These are phyloP conservation scores for Balamuthia mandrillaris DNA, from an alignment of 208 protist genomes.

Conservation along the genomic window DNA sequence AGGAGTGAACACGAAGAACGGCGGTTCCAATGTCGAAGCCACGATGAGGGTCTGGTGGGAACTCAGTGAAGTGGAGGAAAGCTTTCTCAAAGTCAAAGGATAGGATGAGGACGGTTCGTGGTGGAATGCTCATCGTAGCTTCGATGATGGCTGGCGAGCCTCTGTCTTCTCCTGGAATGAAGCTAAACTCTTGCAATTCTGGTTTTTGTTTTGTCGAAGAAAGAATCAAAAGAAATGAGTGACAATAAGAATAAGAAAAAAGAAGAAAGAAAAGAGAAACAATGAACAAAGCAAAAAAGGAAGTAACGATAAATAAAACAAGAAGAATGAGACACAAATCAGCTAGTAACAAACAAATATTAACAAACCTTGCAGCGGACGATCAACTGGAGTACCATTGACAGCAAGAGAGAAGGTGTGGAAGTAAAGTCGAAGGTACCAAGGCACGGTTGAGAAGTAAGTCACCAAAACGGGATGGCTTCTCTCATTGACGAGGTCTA, in stretches of 20 bases:
- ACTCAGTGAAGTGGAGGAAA: slow-evolving; percentile 30
- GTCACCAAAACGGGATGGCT: too few species aligned
- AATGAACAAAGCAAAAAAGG: too few species aligned
- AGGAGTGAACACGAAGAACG: slow-evolving; percentile 6
- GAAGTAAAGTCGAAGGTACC: neutral
- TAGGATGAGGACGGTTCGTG: neutral
- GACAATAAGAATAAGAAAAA: neutral
- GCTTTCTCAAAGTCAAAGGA: slow-evolving; percentile 26
- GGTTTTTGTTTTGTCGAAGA: too few species aligned
- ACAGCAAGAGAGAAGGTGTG: slow-evolving; percentile 17
- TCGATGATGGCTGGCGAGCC: slow-evolving; percentile 7
- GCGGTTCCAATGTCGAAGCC: slow-evolving; percentile 27
- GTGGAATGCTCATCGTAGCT: neutral
- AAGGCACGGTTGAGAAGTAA: too few species aligned
- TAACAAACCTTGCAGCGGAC: too few species aligned
- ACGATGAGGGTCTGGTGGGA: slow-evolving; percentile 10
- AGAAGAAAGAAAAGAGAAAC: too few species aligned
- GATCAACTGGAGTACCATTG: neutral
- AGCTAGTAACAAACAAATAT: too few species aligned
- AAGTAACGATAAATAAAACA: too few species aligned
- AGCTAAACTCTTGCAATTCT: neutral
- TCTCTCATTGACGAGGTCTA: too few species aligned
- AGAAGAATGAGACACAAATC: too few species aligned
- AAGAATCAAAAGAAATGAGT: neutral
- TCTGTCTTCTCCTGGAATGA: slow-evolving; percentile 19